Base-by-base conservation (phyloP, 805 yeast genomes). In the Suhomyces sp. region DNA sequence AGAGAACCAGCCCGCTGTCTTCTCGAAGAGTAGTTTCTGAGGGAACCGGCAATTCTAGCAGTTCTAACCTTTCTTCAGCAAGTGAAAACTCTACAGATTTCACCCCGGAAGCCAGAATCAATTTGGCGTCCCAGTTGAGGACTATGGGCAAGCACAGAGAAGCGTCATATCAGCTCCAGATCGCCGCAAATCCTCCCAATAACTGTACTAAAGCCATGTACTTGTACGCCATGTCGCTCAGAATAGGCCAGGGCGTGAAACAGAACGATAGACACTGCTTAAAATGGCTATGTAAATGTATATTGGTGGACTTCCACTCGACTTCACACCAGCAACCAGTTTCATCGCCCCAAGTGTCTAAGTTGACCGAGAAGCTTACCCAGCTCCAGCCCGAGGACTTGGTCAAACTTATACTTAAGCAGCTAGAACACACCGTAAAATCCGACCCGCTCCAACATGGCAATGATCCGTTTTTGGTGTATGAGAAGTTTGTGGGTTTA, bases 191-290 rank as follows among this genome's bases (percentile, higher is more conserved):
- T 51, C 67, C 73, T n/a, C 88, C 89, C 6, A 76, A 80, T 57
- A 75, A 73, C 55, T 81, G 84, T 44, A 71, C 75, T 1, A 62
- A 60, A 48, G 96, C 91, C 0, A 86, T 83, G 86, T 74, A 83
- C 46, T 64, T 86, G 29, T 88, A 87, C 60, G 89, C 90, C 0
- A 65, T 86, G 57, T 86, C 91, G 0, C 67, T 88, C 23, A 71
- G 87, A 48, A 72, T 79, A 52, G 94, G 93, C 0, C 85, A 83
- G 65, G 94, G 94, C 0, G 82, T 85, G 9, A 73, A 80, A 17
- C 77, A 74, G 50, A 85, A 85, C 61, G 78, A 80, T 41, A 60
- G 68, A 17, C 79, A 77, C 48, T 80, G 90, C 3, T 72, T 85
- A 46, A 67, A 73, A 50, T 87, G 90, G 88, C 71, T 88, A 4